Evolutionary conservation across 1,284 basidiomycete species (phyloP).

Genomic region (Lentinula novae-zelandiae): DNA sequence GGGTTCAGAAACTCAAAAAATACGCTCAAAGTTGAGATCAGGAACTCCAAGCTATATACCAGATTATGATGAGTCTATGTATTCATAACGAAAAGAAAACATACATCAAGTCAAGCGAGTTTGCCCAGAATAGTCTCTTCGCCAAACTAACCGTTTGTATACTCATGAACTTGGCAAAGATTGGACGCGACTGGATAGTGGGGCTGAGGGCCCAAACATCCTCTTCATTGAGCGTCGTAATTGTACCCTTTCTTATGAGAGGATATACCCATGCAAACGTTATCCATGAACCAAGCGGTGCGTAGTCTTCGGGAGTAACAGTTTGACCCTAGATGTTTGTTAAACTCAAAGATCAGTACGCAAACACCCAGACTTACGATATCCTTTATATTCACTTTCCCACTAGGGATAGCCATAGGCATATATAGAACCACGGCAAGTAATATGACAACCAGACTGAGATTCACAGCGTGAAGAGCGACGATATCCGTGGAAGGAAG

Average conservation of each 20-base stretch:
- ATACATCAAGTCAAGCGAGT: constrained; percentile 67
- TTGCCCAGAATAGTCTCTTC: constrained; percentile 37
- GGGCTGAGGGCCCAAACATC: constrained; percentile 74
- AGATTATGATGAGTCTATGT: constrained; percentile 43
- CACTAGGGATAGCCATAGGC: constrained; percentile 56
- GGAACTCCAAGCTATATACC: constrained; percentile 3
- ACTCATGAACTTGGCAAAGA: constrained; percentile 58
- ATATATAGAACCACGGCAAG: constrained; percentile 48
- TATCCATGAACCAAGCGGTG: constrained; percentile 73
- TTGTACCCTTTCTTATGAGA: constrained; percentile 56
- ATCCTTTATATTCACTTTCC: constrained; percentile 39
- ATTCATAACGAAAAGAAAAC: constrained; percentile 43
- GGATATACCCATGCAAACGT: constrained; percentile 78
- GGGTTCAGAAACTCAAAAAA: constrained; percentile 67
- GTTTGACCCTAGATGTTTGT: constrained; percentile 38
- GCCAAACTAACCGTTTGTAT: constrained; percentile 21
- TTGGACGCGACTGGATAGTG: constrained; percentile 61
- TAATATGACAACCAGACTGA: constrained; percentile 35
- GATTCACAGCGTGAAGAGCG: constrained; percentile 31
- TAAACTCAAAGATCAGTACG: neutral
- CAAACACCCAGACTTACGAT: constrained; percentile 39
- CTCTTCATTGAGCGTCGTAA: constrained; percentile 58
- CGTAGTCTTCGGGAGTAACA: constrained; percentile 74
- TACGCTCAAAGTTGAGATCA: constrained; percentile 41
- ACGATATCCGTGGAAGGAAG: constrained; percentile 30